These are phyloP conservation scores for Trichosporon ovoides DNA, from an alignment of 1,284 basidiomycete species.

Conservation along the genomic window DNA sequence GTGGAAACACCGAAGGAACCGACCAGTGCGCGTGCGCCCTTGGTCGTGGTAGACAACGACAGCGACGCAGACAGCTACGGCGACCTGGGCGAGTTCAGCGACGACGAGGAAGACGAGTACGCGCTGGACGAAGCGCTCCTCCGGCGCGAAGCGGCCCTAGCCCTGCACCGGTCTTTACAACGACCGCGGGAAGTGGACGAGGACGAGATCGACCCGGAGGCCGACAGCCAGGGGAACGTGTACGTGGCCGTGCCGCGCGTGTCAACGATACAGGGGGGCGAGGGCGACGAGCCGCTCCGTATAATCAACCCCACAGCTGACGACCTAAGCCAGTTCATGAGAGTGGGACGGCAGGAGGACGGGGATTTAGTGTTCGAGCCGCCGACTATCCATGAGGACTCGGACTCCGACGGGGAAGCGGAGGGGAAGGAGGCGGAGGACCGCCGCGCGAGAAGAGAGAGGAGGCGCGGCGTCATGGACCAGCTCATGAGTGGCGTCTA, in stretches of 20 bases:
- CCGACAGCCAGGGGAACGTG: constrained; percentile 15
- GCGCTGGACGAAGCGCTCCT: constrained; percentile 43
- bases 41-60: constrained; percentile 18
- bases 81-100: constrained; percentile 30
- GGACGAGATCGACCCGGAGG: constrained; percentile 25
- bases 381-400: constrained; percentile 13
- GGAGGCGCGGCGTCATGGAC: constrained; percentile 14
- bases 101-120: constrained; percentile 44
- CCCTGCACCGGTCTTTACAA: constrained; percentile 34
- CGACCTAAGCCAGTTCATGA: constrained; percentile 38
- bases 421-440: constrained; percentile 26
- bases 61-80: constrained; percentile 31
- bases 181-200: constrained; percentile 20
- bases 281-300: constrained; percentile 19
- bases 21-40: not conserved
- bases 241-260: constrained; percentile 37
- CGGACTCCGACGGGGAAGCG: constrained; percentile 27
- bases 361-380: constrained; percentile 46
- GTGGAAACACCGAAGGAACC: not conserved
- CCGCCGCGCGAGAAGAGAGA: constrained; percentile 10
- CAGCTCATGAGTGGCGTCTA: constrained; percentile 14
- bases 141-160: constrained; percentile 41
- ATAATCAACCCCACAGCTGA: constrained; percentile 44
- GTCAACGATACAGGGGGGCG: constrained; percentile 19
- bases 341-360: constrained; percentile 45